phyloP scores from a whole-genome alignment of 2,329 filamentous ascomycete genomes.

The Alternaria dauci region DNA sequence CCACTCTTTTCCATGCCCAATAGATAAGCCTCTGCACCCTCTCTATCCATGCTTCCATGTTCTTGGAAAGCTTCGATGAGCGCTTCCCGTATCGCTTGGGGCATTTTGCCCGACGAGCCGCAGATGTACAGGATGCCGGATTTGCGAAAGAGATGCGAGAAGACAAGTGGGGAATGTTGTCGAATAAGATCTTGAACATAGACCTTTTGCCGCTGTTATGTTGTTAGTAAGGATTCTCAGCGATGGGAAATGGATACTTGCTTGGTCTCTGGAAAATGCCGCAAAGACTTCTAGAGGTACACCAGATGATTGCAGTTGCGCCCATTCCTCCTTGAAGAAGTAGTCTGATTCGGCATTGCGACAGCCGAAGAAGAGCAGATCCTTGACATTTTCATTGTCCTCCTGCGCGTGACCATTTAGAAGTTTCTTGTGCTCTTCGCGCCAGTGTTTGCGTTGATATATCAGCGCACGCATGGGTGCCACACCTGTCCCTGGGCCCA shows the following conservation, averaged over 20 bases:
- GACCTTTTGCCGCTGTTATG: conserved; percentile 60
- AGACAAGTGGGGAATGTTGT: conserved; percentile 60
- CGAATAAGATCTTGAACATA: conserved; percentile 74
- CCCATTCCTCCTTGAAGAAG: conserved; percentile 84
- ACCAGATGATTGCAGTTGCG: conserved; percentile 51
- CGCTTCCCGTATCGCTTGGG: conserved; percentile 71
- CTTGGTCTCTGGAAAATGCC: conserved; percentile 76
- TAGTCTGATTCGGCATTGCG: conserved; percentile 78
- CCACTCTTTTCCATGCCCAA: conserved; percentile 67
- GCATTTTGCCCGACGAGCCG: conserved; percentile 74
- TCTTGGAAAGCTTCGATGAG: conserved; percentile 67
- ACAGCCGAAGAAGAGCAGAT: conserved; percentile 82
- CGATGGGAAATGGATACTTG: conserved; percentile 16
- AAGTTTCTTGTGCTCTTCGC: conserved; percentile 24
- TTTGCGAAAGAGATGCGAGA: conserved; percentile 60
- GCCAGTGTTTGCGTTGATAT: conserved; percentile 69
- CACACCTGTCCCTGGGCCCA: conserved; percentile 86
- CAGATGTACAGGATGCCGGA: conserved; percentile 66
- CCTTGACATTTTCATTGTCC: conserved; percentile 14
- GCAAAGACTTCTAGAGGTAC: conserved; percentile 63
- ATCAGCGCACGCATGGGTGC: conserved; percentile 84
- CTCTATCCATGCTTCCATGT: conserved; percentile 52
- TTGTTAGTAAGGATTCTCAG: neutral
- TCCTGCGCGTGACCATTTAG: conserved; percentile 4
- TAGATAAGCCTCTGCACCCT: conserved; percentile 65